A percentile compares a stretch with the other conserved stretches of the same genome.
These are phyloP conservation scores for Podaxis carcinomalis DNA, from an alignment of 768 basidiomycete genomes.

Conservation along the genomic window DNA sequence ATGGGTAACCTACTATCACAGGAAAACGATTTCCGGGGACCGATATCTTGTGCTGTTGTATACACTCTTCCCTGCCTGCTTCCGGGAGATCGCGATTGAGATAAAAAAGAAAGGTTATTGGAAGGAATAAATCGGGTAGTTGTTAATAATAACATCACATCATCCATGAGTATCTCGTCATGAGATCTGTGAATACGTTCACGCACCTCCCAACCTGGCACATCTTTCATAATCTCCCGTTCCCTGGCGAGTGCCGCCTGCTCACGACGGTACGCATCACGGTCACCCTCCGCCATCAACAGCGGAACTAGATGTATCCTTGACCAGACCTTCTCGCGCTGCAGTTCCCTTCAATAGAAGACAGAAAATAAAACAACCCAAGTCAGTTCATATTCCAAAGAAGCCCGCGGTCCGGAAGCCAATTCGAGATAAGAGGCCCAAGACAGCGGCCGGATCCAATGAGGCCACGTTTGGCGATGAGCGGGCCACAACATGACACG, in stretches of 20 bases:
- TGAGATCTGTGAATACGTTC: constrained; percentile 8
- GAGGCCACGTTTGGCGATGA: constrained; percentile 65
- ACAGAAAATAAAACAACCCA: constrained; percentile 21
- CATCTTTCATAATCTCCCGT: constrained; percentile 91
- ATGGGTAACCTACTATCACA: constrained; percentile 20
- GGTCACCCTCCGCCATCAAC: constrained; percentile 90
- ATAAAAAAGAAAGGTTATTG: constrained; percentile 4
- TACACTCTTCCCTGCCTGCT: constrained; percentile 78
- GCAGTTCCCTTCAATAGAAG: constrained; percentile 70
- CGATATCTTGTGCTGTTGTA: constrained; percentile 79
- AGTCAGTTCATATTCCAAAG: constrained; percentile 36
- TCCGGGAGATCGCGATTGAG: constrained; percentile 8
- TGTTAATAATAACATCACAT: constrained; percentile 18
- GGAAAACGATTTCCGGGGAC: constrained; percentile 34
- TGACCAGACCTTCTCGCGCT: constrained; percentile 92
- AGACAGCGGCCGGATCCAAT: constrained; percentile 57
- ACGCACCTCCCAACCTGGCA: constrained; percentile 91
- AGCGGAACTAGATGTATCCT: constrained; percentile 92
- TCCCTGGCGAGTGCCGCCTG: constrained; percentile 78
- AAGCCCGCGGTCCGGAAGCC: constrained; percentile 36
- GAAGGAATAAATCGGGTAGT: constrained; percentile 20
- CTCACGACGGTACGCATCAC: constrained; percentile 78
- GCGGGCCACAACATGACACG: constrained; percentile 59
- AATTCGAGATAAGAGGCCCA: constrained; percentile 38
- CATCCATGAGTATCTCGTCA: constrained; percentile 16